A percentile compares a stretch with the other conserved stretches of the same genome.
Evolutionary conservation across 176 grass and related monocot genomes (phyloP).

Genomic region (Eragrostis nindensis): DNA sequence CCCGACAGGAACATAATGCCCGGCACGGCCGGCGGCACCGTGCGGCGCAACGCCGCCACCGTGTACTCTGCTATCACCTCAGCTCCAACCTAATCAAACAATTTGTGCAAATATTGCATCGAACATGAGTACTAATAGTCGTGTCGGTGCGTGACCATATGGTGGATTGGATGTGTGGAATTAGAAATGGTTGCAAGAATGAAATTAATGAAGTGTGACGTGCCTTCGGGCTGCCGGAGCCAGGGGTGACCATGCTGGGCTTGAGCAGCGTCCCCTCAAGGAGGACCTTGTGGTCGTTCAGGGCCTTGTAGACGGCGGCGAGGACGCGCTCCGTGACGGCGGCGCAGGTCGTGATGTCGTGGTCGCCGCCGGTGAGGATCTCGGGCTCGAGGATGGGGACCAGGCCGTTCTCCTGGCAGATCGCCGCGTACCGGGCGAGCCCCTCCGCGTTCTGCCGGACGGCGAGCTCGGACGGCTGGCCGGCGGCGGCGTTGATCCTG

Average conservation of each 20-base stretch:
- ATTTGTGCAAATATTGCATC: not conserved
- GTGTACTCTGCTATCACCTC: constrained; percentile 86
- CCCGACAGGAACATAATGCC: constrained; percentile 93
- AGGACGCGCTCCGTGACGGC: constrained; percentile 85
- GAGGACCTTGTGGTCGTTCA: constrained; percentile 88
- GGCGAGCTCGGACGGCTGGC: constrained; percentile 76
- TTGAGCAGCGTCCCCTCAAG: constrained; percentile 88
- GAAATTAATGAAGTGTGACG: not conserved
- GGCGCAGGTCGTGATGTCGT: constrained; percentile 76
- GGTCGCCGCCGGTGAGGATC: constrained; percentile 81
- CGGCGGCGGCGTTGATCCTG: constrained; percentile 57
- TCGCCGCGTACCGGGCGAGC: constrained; percentile 75
- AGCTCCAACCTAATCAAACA: constrained; percentile 51
- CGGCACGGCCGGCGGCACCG: constrained; percentile 80
- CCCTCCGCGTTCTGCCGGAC: constrained; percentile 84
- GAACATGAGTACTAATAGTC: too few relatives aligned
- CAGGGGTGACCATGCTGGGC: constrained; percentile 94
- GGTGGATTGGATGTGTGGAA: not conserved
- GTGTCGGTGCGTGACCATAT: too few relatives aligned
- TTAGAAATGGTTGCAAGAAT: too few relatives aligned
- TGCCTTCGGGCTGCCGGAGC: constrained; percentile 89
- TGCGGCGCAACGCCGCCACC: constrained; percentile 79
- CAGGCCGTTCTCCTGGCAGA: constrained; percentile 91
- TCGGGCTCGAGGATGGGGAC: constrained; percentile 97
- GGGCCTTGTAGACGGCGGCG: constrained; percentile 81